Conservation (phyloP, 2,329 filamentous ascomycete species). For the Aspergillus tubingensis region DNA sequence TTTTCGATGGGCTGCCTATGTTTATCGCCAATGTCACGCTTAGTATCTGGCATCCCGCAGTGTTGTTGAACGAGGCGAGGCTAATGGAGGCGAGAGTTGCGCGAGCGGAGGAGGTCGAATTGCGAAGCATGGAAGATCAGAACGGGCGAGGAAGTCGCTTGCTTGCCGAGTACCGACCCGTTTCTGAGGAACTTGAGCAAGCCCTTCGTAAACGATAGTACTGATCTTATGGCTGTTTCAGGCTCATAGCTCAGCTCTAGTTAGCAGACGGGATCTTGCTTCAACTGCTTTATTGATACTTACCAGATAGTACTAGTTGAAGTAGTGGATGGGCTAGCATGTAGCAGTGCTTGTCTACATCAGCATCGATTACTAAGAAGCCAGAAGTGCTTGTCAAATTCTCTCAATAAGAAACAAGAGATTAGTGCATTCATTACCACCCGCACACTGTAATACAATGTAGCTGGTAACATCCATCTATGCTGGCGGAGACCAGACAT, state of each 20-base stretch:
- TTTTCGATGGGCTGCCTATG: neutral
- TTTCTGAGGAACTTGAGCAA: neutral
- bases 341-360: no score
- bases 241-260: neutral
- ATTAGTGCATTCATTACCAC: neutral
- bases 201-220: neutral
- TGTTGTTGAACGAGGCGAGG: neutral
- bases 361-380: no score
- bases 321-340: rapidly evolving
- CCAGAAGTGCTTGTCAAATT: no score
- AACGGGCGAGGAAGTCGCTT: neutral
- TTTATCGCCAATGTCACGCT: neutral
- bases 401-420: no score
- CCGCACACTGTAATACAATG: neutral
- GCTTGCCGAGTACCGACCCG: neutral
- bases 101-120: neutral
- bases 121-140: neutral
- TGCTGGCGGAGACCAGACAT: neutral
- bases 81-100: neutral
- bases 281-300: neutral
- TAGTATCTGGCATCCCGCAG: neutral
- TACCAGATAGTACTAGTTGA: neutral
- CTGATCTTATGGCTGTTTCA: neutral
- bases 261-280: neutral
- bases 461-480: neutral